Evolutionary conservation across 768 basidiomycete genomes (phyloP).

Genomic region (Russula dissimulans): DNA sequence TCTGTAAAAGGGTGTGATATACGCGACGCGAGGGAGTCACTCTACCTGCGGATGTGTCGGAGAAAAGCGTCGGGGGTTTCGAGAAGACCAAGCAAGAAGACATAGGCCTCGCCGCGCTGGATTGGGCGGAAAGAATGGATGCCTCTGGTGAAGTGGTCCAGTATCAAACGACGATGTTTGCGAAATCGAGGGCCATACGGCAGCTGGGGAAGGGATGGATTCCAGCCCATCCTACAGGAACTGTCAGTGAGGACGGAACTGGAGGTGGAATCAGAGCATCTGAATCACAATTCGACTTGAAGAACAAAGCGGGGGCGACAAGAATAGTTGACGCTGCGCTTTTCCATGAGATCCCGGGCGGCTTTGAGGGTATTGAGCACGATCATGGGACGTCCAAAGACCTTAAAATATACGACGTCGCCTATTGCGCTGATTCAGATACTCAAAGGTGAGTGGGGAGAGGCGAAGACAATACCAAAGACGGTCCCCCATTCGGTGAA

Average conservation of each 20-base stretch:
- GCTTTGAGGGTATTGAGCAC: constrained; percentile 28
- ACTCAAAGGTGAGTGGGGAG: background rate
- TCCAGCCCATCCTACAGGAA: constrained; percentile 19
- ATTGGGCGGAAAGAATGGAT: constrained; percentile 20
- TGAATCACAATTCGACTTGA: constrained; percentile 23
- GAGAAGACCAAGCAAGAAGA: constrained; percentile 23
- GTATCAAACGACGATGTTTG: constrained; percentile 25
- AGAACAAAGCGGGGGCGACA: constrained; percentile 27
- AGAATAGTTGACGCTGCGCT: constrained; percentile 27
- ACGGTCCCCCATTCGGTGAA: constrained; percentile 24
- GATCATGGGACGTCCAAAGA: constrained; percentile 26
- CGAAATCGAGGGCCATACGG: constrained; percentile 25
- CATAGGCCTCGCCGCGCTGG: constrained; percentile 23
- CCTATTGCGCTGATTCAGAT: constrained; percentile 20
- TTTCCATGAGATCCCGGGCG: constrained; percentile 30
- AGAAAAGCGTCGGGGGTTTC: constrained; percentile 23
- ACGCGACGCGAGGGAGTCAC: background rate
- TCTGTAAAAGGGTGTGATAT: background rate
- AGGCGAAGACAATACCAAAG: constrained; percentile 23
- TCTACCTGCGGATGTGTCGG: constrained; percentile 23
- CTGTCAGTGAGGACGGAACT: background rate
- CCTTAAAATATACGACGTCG: constrained; percentile 25
- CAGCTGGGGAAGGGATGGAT: constrained; percentile 14
- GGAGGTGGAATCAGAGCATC: too few relatives aligned
- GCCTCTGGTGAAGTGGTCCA: constrained; percentile 20